Conservation (phyloP, 768 basidiomycete genomes). For the Suillus bovinus region DNA sequence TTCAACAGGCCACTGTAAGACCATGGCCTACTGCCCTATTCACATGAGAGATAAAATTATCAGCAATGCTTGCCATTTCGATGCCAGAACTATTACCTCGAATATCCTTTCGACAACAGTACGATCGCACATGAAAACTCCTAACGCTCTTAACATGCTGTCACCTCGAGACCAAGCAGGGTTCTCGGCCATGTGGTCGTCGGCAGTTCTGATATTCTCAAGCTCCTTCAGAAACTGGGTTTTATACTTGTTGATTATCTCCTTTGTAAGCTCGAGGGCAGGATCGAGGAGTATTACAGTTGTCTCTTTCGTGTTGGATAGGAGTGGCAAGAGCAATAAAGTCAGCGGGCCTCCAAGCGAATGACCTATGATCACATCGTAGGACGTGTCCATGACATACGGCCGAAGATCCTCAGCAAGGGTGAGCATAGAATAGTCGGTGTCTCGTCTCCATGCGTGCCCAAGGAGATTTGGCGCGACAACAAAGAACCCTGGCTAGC, state of each 20-base stretch:
- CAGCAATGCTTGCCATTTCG: background rate
- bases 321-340: background rate
- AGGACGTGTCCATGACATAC: background rate
- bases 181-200: background rate
- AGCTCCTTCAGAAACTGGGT: background rate
- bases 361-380: background rate
- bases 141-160: background rate
- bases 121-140: background rate
- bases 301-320: background rate
- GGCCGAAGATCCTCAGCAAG: background rate
- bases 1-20: background rate
- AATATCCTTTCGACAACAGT: background rate
- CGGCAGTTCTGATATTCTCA: background rate
- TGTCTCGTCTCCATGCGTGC: background rate
- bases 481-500: background rate
- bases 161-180: background rate
- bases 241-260: background rate
- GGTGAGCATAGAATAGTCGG: background rate
- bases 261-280: background rate
- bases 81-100: background rate
- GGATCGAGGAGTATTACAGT: background rate
- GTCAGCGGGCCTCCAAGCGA: background rate
- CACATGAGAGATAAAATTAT: background rate
- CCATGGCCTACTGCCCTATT: background rate
- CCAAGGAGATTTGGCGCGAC: constrained; percentile 1